Evolutionary conservation across 805 yeast species (phyloP).

Genomic region (Lipomyces starkeyi): DNA sequence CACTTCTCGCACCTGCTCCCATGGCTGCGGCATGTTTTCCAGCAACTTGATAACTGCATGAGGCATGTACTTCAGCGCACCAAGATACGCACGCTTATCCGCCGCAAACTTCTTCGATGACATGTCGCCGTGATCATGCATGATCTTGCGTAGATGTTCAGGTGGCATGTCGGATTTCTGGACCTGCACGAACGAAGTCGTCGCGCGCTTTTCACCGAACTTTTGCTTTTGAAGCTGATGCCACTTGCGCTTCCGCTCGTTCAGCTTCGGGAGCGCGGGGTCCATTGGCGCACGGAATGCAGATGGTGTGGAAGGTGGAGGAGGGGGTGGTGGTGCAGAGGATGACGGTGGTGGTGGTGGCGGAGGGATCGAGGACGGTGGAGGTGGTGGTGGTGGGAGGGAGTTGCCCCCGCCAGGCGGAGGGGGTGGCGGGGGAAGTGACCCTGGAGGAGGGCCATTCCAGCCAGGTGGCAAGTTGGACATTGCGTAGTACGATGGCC

Average conservation of each 20-base stretch:
- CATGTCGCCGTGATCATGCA: conserved; percentile 83
- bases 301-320: conserved; percentile 41
- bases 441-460: conserved; percentile 25
- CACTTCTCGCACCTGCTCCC: conserved; percentile 90
- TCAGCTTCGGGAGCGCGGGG: conserved; percentile 46
- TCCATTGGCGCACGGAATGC: conserved; percentile 34
- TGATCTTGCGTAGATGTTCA: conserved; percentile 85
- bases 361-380: conserved; percentile 41
- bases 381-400: conserved; percentile 47
- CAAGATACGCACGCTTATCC: conserved; percentile 85
- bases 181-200: conserved; percentile 58
- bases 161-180: conserved; percentile 87
- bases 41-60: conserved; percentile 88
- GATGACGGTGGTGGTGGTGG: conserved; percentile 41
- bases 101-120: conserved; percentile 76
- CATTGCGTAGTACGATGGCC: conserved; percentile 16
- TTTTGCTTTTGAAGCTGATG: conserved; percentile 64
- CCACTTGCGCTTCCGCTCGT: conserved; percentile 63
- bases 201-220: conserved; percentile 53
- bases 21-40: conserved; percentile 98
- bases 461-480: conserved; percentile 32
- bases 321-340: conserved; percentile 31
- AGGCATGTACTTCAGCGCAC: conserved; percentile 93
- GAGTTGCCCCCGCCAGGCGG: conserved; percentile 15
- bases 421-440: conserved; percentile 26